Evolutionary conservation across 2,329 filamentous ascomycete species (phyloP).

Genomic region (Curvularia eragrostidis): DNA sequence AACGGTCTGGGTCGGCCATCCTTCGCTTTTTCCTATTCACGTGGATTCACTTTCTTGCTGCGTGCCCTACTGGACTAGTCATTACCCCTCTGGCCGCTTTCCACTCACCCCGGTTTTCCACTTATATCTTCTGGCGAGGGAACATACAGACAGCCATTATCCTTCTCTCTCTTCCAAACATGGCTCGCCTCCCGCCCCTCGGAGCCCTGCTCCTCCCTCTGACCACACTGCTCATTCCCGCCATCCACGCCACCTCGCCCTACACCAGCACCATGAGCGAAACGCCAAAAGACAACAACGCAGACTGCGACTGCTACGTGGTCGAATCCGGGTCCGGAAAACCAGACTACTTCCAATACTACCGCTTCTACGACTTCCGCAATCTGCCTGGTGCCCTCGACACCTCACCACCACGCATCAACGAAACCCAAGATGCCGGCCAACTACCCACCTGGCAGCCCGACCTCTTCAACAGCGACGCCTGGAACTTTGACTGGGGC

Average conservation of each 20-base stretch:
- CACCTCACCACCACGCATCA: conserved; percentile 34
- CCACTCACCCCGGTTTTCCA: not conserved
- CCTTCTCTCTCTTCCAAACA: not conserved
- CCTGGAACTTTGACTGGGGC: conserved; percentile 47
- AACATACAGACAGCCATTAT: not conserved
- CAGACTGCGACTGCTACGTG: conserved; percentile 57
- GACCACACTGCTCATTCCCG: conserved; percentile 30
- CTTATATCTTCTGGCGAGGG: no score
- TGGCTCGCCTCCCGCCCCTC: conserved; percentile 28
- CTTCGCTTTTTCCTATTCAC: not conserved
- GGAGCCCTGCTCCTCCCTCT: conserved; percentile 37
- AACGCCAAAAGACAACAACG: conserved; percentile 43
- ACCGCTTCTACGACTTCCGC: conserved; percentile 61
- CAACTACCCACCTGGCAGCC: conserved; percentile 46
- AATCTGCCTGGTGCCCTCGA: conserved; percentile 44
- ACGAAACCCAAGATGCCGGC: conserved; percentile 31
- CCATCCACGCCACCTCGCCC: conserved; percentile 30
- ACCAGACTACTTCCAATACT: conserved; percentile 58
- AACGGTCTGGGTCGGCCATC: not conserved
- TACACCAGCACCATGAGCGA: conserved; percentile 41
- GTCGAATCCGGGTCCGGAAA: conserved; percentile 52
- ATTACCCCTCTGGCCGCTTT: not conserved
- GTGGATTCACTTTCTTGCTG: not conserved
- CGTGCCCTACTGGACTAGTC: no score
- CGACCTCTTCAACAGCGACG: conserved; percentile 45